Conservation (phyloP, 2,329 filamentous ascomycete species). For the Exophiala lecanii-corni region DNA sequence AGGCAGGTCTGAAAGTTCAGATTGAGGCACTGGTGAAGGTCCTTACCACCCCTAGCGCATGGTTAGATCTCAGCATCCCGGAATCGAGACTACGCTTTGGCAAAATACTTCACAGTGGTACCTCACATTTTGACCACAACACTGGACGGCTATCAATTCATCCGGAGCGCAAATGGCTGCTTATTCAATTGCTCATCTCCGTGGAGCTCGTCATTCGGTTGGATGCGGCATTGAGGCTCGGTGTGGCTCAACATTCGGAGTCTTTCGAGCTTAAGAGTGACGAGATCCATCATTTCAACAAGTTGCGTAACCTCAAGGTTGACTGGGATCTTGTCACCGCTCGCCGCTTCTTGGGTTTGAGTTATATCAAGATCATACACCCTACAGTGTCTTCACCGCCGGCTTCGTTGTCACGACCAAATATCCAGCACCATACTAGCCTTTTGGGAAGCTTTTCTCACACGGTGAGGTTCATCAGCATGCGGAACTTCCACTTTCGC, state of each 20-base stretch:
- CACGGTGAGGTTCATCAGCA: slow-evolving; percentile 1
- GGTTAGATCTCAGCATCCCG: slow-evolving; percentile 44
- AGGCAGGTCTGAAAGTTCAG: slow-evolving; percentile 39
- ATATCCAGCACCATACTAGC: slow-evolving; percentile 5
- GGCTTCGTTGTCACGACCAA: slow-evolving; percentile 1
- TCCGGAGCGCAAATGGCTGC: slow-evolving; percentile 45
- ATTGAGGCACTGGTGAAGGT: slow-evolving; percentile 42
- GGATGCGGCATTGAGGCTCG: slow-evolving; percentile 43
- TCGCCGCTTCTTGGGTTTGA: slow-evolving; percentile 45
- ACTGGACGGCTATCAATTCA: slow-evolving; percentile 13
- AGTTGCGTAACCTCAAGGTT: slow-evolving; percentile 47
- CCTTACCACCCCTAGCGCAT: slow-evolving; percentile 40
- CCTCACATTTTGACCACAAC: slow-evolving; percentile 20
- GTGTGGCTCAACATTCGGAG: slow-evolving; percentile 37
- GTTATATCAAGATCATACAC: slow-evolving; percentile 18
- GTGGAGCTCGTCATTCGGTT: slow-evolving; percentile 52
- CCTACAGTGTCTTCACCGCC: background rate
- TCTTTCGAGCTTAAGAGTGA: slow-evolving; percentile 39
- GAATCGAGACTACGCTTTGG: slow-evolving; percentile 45
- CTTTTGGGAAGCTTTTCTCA: slow-evolving; percentile 11
- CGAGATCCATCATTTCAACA: slow-evolving; percentile 44
- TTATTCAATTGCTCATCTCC: slow-evolving; percentile 52
- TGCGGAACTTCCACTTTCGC: too few relatives aligned
- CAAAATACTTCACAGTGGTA: slow-evolving; percentile 39
- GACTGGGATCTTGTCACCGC: slow-evolving; percentile 55